Base-by-base conservation (phyloP, 768 basidiomycete species). In the Rubroboletus satanas region DNA sequence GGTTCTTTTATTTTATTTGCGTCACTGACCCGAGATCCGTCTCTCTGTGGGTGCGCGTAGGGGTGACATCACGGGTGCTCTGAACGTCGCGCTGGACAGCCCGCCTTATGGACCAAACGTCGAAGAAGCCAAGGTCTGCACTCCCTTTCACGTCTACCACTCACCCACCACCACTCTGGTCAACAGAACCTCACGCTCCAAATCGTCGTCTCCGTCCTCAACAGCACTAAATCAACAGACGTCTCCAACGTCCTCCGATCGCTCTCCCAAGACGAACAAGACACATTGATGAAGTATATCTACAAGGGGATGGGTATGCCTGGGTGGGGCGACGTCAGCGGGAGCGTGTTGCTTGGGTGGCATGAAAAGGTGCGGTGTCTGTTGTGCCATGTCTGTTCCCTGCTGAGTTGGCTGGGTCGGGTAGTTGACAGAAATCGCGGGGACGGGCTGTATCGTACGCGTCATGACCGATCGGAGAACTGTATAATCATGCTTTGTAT, bases 261-360 rank as follows among this genome's bases (percentile, higher is more conserved):
- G 0, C 79, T 98, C 31, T 80, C 85, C 3, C 80, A 80, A 61
- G 87, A 90, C 48, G 74, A 80, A 42, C 91, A 94, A 65, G 96
- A 97, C 66, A 90, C 87, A 32, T 79, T 98, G 51, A 98, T 97
- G 96, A 96, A 95, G 69, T 98, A 96, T 67, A 76, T 98, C 15
- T 98, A 98, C 82, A 98, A 98, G 75, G 95, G 92, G 15, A 98
- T 97, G 95, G 82, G 77, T 17, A 71, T 79, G 64, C 75, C 78
- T 2, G 84, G 78, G 15, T 77, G 80, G 69, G 79, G 82, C 31
- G 85, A 86, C 58, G 76, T 84, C 53, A 82, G 77, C 61, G 83
- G 84, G 41, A 85, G 83, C 58, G 83, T 87, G 36, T 72, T 88
- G 35, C 71, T 70, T 12, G 89, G 85, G 14, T 98, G 96, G 96